phyloP scores from a whole-genome alignment of 257 asterid genomes.

The Rhazya stricta region DNA sequence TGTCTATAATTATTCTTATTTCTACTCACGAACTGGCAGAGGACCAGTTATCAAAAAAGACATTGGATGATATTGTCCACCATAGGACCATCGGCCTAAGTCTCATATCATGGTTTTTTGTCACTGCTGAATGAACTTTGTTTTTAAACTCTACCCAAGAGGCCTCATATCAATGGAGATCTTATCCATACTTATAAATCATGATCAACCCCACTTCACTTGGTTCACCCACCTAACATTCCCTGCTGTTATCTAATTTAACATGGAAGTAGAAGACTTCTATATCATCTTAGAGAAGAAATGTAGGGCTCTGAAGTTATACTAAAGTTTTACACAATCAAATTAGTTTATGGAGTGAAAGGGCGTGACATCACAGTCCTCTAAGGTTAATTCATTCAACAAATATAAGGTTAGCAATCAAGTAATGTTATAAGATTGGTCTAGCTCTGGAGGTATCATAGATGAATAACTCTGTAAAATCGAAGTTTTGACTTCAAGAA shows the following conservation, averaged over 20 bases:
- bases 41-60: not conserved
- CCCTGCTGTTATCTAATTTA: not conserved
- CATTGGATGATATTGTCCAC: not conserved
- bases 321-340: not conserved
- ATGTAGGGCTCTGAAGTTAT: not conserved
- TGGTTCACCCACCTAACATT: no score
- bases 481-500: not conserved
- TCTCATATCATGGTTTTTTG: no score
- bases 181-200: no score
- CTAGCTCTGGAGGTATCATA: not conserved
- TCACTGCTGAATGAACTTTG: no score
- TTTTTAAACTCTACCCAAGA: no score
- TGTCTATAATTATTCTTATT: not conserved
- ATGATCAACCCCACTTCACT: no score
- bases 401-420: not conserved
- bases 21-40: not conserved
- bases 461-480: not conserved
- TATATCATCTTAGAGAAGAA: not conserved
- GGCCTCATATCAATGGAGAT: no score
- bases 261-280: no score
- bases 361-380: not conserved
- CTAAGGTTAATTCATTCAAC: not conserved
- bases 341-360: not conserved
- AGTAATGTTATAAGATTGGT: not conserved
- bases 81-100: no score